Evolutionary conservation across 768 basidiomycete species (phyloP).

Genomic region (Mycena capillaripes): DNA sequence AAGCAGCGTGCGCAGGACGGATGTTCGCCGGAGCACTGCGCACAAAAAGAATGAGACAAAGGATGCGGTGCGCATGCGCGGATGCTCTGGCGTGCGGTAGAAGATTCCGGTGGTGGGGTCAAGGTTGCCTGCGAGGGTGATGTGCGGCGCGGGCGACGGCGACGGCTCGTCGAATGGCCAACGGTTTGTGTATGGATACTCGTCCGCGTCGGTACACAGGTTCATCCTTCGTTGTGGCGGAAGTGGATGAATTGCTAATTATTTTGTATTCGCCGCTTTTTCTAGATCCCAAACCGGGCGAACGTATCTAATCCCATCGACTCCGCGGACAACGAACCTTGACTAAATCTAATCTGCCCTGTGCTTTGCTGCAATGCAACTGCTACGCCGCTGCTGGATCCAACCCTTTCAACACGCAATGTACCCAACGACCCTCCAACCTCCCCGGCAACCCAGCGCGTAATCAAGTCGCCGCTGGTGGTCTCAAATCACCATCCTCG

Average conservation of each 20-base stretch:
- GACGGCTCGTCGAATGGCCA: background rate
- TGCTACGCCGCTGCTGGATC: no score
- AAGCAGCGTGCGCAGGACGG: slow-evolving; percentile 78
- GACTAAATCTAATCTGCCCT: background rate
- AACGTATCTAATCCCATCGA: background rate
- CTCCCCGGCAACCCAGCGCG: slow-evolving; percentile 19
- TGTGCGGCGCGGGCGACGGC: slow-evolving; percentile 20
- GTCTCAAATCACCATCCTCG: background rate
- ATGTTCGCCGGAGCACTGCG: slow-evolving; percentile 79
- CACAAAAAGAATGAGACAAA: background rate
- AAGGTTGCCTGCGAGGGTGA: slow-evolving; percentile 69
- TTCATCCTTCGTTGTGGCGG: background rate
- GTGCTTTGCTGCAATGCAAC: background rate
- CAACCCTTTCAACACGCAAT: no score
- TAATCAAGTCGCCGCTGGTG: slow-evolving; percentile 28
- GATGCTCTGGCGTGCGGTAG: slow-evolving; percentile 73
- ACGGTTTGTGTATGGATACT: background rate
- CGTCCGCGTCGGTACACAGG: background rate
- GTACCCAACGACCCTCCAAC: no score
- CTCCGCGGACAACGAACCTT: background rate
- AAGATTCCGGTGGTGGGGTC: slow-evolving; percentile 78
- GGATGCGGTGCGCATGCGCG: slow-evolving; percentile 77
- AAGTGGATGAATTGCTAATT: background rate
- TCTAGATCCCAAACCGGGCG: slow-evolving; percentile 4
- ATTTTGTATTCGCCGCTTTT: slow-evolving; percentile 3